These are phyloP conservation scores for Tolypocladium guangdongense DNA, from an alignment of 2,329 filamentous ascomycete species.

Conservation along the genomic window DNA sequence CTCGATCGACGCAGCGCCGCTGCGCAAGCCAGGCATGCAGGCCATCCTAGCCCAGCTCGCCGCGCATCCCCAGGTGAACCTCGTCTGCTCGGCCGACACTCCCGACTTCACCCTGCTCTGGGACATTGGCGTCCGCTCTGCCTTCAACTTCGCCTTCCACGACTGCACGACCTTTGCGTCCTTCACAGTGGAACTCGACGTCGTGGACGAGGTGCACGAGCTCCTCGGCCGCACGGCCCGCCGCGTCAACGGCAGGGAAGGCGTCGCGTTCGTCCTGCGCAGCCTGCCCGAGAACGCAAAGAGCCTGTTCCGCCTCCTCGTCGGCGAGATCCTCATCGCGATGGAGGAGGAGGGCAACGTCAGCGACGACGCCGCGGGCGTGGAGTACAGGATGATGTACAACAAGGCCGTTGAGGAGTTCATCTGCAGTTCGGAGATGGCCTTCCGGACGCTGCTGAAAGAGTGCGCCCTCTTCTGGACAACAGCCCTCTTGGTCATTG, in stretches of 20 bases:
- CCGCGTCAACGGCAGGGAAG: conserved; percentile 78
- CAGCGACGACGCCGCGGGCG: conserved; percentile 44
- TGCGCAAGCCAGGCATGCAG: conserved; percentile 63
- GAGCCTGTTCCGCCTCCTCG: conserved; percentile 72
- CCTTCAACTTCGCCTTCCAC: conserved; percentile 83
- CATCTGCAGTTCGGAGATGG: conserved; percentile 93
- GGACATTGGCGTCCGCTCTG: conserved; percentile 74
- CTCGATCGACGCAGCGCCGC: conserved; percentile 69
- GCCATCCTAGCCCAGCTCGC: conserved; percentile 66
- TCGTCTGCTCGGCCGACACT: conserved; percentile 77
- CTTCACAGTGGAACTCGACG: conserved; percentile 63
- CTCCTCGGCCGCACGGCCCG: conserved; percentile 72
- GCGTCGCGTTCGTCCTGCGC: conserved; percentile 81
- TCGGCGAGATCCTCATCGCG: conserved; percentile 70
- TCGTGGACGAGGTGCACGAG: conserved; percentile 83
- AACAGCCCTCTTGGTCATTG: neutral
- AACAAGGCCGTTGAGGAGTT: conserved; percentile 95
- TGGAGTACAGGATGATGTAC: conserved; percentile 87
- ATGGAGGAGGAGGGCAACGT: conserved; percentile 47
- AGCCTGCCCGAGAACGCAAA: conserved; percentile 87
- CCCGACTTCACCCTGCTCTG: conserved; percentile 81
- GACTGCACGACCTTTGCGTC: conserved; percentile 84
- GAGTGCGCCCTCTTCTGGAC: conserved; percentile 45
- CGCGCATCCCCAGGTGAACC: conserved; percentile 56
- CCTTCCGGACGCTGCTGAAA: conserved; percentile 85